Evolutionary conservation across 768 basidiomycete species (phyloP), one percentile per base, ranked within the genome.

Genomic region (Tylopilus rubrobrunneus): DNA sequence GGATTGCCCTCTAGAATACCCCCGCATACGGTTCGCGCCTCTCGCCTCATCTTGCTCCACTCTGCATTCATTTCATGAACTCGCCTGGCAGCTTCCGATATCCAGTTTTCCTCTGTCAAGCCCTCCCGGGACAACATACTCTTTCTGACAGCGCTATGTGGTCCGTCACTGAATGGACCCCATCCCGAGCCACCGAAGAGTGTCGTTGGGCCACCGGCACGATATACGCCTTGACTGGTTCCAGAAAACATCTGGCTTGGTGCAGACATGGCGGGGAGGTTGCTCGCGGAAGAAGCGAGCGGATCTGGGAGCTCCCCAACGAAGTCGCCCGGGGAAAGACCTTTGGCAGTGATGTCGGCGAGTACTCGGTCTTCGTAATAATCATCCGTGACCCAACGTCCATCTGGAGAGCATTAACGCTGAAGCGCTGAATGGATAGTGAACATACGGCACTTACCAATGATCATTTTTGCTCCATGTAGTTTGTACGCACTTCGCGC

Each of bases 401-500:
- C 97, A 52, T 93, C 95, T 97, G 52, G 19, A 56, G 40, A 14
- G 11, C 52, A 36, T 10, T 7, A 41, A 9, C 33, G 43, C n/a
- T 21, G 21, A n/a, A 28, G 15, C 36, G 15, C 29, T 48, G 17
- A 43, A 46, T 28, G 48, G 31, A 9, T 42, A 0, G 15, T 11
- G 27, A 50, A 44, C 25, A 21, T 25, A 21, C 23, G 23, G 34
- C 7, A 74, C 85, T 54, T 51, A 94, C 95, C 86, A 52, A 87
- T 72, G 49, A 99, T 77, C 78, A 89, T 89, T 68, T 95, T 93
- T 17, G 91, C 85, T 14, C 97, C 96, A 73, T 97, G 92, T 6
- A 94, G 76, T 71, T 97, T 98, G 77, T 84, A 99, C 10, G 90
- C 90, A 61, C 94, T 98, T 46, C 94, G 79, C 28, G 92, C 91